These are phyloP conservation scores for Ramularia endophylla DNA, from an alignment of 2,329 filamentous ascomycete genomes.

Conservation along the genomic window DNA sequence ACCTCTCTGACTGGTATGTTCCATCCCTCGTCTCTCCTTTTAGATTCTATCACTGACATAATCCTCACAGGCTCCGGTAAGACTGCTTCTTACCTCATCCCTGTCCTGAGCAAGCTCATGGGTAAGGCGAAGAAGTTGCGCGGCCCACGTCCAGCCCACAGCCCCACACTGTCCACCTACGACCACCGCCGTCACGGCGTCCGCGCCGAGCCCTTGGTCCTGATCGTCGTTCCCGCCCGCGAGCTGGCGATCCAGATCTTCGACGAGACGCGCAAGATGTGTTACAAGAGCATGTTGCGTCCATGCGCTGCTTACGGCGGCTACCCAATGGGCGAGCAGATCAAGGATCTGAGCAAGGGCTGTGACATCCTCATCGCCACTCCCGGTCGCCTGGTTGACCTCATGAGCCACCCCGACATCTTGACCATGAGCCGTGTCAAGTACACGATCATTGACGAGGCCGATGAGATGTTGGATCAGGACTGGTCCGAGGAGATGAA, in stretches of 20 bases:
- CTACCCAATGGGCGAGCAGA: conserved; percentile 63
- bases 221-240: conserved; percentile 79
- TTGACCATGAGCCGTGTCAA: conserved; percentile 70
- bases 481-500: conserved; percentile 75
- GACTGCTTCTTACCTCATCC: conserved; percentile 86
- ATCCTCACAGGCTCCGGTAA: conserved; percentile 74
- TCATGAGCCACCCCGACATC: conserved; percentile 65
- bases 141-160: conserved; percentile 62
- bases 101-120: conserved; percentile 86
- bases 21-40: conserved; percentile 2
- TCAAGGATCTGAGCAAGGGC: conserved; percentile 67
- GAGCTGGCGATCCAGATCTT: conserved; percentile 94
- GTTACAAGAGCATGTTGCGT: conserved; percentile 90
- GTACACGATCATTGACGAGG: conserved; percentile 84
- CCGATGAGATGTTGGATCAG: conserved; percentile 76
- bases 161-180: conserved; percentile 36
- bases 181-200: conserved; percentile 47
- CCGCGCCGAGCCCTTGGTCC: conserved; percentile 78
- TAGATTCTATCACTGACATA: neutral
- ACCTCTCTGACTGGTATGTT: conserved; percentile 84
- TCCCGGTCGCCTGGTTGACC: conserved; percentile 77
- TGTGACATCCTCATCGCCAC: conserved; percentile 88
- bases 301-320: conserved; percentile 89
- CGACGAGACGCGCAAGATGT: conserved; percentile 85
- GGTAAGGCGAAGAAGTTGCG: conserved; percentile 88